A percentile compares a stretch with the other conserved stretches of the same genome.
These are phyloP conservation scores for Boletus rubescentipes DNA, from an alignment of 768 basidiomycete species.

Conservation along the genomic window DNA sequence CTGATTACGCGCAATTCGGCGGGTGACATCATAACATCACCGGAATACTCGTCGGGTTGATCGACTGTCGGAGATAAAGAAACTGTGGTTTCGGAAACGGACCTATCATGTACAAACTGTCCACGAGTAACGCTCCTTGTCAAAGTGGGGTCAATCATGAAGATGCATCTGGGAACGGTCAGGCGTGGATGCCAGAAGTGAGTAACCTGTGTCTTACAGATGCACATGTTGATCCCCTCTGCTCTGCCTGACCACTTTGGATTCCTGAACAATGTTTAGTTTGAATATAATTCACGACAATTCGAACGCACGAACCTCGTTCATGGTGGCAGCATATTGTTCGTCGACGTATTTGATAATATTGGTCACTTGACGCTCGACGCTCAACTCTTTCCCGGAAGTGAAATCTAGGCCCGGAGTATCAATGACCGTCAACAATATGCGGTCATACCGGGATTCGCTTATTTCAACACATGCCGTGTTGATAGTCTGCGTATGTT, in stretches of 20 bases:
- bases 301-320: conserved; percentile 50
- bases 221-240: conserved; percentile 91
- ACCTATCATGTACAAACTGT: conserved; percentile 48
- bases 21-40: conserved; percentile 65
- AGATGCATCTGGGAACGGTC: conserved; percentile 61
- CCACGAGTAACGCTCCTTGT: conserved; percentile 51
- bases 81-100: conserved; percentile 67
- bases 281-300: background rate
- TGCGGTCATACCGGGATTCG: conserved; percentile 79
- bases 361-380: conserved; percentile 74
- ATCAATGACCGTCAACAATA: conserved; percentile 79
- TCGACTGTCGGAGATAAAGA: conserved; percentile 48
- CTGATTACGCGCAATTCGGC: conserved; percentile 78
- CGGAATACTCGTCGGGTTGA: conserved; percentile 48
- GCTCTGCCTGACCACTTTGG: conserved; percentile 82
- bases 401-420: conserved; percentile 82
- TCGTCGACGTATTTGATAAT: conserved; percentile 78
- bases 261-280: conserved; percentile 54
- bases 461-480: conserved; percentile 77
- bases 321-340: conserved; percentile 85
- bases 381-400: conserved; percentile 67
- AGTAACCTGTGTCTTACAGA: conserved; percentile 45
- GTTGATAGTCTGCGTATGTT: conserved; percentile 61
- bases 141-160: conserved; percentile 81
- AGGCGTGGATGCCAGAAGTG: conserved; percentile 3